These are phyloP conservation scores for Cladosporium sp. DNA, from an alignment of 2,329 filamentous ascomycete genomes.

Conservation along the genomic window DNA sequence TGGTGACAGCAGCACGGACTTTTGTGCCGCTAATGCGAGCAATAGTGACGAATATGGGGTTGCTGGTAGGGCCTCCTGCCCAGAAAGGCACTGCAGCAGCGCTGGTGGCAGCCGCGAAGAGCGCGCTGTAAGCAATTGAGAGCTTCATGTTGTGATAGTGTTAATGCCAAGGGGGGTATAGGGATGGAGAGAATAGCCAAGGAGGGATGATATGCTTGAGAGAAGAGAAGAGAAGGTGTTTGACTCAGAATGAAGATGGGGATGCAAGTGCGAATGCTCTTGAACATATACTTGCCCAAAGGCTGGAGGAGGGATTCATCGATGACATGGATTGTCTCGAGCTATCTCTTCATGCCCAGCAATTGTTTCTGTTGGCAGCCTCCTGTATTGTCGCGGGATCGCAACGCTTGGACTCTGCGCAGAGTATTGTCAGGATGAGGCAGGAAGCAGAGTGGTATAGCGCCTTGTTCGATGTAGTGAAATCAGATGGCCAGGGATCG, in stretches of 20 bases:
- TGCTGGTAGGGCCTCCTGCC: constrained; percentile 16
- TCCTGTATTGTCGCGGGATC: background rate
- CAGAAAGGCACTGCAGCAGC: constrained; percentile 19
- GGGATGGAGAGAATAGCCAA: background rate
- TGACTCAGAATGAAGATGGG: background rate
- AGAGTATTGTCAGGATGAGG: background rate
- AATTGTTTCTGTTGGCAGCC: constrained; percentile 11
- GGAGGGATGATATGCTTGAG: background rate
- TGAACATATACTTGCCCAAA: constrained; percentile 2
- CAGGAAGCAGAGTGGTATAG: background rate
- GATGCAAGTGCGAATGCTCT: background rate
- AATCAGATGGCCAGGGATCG: constrained; percentile 6
- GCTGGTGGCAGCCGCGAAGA: constrained; percentile 15
- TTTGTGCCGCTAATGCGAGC: constrained; percentile 19
- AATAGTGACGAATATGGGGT: constrained; percentile 18
- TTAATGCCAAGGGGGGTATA: background rate
- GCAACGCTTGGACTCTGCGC: background rate
- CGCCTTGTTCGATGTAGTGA: constrained; percentile 6
- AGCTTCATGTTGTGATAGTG: constrained; percentile 6
- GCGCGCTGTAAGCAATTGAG: constrained; percentile 10
- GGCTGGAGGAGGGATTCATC: constrained; percentile 1
- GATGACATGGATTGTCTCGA: constrained; percentile 10
- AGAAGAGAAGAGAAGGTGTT: background rate
- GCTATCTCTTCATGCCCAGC: constrained; percentile 10
- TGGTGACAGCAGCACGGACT: constrained; percentile 23